These are phyloP conservation scores for Gynandropsis gynandra DNA, from an alignment of 345 rosid species.

Conservation along the genomic window DNA sequence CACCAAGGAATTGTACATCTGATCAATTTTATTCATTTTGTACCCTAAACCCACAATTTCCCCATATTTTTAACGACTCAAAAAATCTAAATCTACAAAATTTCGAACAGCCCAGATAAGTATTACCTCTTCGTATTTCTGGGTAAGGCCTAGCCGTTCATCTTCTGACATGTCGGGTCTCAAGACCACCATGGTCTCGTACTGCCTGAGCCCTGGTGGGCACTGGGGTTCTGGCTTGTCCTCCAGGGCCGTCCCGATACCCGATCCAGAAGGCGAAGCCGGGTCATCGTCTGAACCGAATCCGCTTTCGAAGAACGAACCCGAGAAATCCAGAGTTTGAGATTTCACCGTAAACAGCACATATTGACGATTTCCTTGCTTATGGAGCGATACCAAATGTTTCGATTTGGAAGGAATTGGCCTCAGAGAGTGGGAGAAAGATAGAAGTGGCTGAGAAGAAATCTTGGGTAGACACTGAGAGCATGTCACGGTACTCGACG, in stretches of 20 bases:
- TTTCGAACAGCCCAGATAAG: not conserved
- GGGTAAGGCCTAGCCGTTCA: constrained; percentile 73
- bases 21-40: not conserved
- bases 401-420: constrained; percentile 33
- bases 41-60: not conserved
- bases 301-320: constrained; percentile 73
- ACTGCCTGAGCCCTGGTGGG: constrained; percentile 85
- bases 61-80: not conserved
- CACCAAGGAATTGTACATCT: too few relatives aligned
- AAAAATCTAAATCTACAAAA: not conserved
- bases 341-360: constrained; percentile 33
- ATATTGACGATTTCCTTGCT: constrained; percentile 3
- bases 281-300: constrained; percentile 70
- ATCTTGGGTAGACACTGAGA: constrained; percentile 28
- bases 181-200: constrained; percentile 80
- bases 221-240: constrained; percentile 77
- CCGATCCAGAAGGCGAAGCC: constrained; percentile 36
- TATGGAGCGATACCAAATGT: constrained; percentile 16
- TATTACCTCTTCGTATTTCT: constrained; percentile 96
- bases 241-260: constrained; percentile 43
- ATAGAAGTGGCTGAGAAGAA: constrained; percentile 32
- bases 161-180: constrained; percentile 98
- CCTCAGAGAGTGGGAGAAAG: constrained; percentile 36
- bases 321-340: constrained; percentile 63
- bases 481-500: constrained; percentile 30